Evolutionary conservation across 2,329 filamentous ascomycete species (phyloP), one percentile per base, ranked within the genome.

Genomic region (Diaporthe aspalathi): DNA sequence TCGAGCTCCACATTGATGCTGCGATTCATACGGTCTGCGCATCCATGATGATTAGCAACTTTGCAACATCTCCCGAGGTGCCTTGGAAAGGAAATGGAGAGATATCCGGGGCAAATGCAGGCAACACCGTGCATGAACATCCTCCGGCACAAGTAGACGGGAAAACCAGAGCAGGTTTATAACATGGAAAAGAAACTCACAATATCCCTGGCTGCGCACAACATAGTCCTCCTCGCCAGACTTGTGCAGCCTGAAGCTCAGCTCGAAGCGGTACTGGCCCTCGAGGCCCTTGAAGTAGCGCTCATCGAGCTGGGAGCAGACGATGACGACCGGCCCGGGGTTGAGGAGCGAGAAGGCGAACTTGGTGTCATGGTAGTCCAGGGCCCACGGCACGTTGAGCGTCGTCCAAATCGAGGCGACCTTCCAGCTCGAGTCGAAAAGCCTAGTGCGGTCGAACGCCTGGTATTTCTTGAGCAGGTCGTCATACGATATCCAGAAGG

Each of bases 401-500:
- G 87, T 88, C 60, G 90, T 88, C 89, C 89, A 91, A 71, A 86
- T 85, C 68, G 88, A 86, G 20, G 85, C 86, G 65, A 87, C 84
- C 53, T 85, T 84, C 90, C 89, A 92, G 72, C 88, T 84, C 1
- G 82, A 78, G 24, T 89, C 86, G 78, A 91, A 91, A 22, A 92
- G 85, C 0, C 89, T 84, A 0, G 90, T 91, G 17, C 89, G 84
- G 76, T 91, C 89, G 67, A 91, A 87, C 74, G 86, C 85, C 62
- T 87, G 86, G 76, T 88, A 91, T 75, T 91, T 91, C 73, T 86
- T 85, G 16, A 91, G 84, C 67, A 92, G 82, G 75, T 91, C 89
- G 65, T 88, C 83, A 75, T 90, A 91, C 1, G 87, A 84, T 71
- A 91, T 90, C 89, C 89, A 91, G 76, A 91, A 91, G 16, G 89